These are phyloP conservation scores for Rhizopogon vulgaris DNA, from an alignment of 768 basidiomycete genomes.

Conservation along the genomic window DNA sequence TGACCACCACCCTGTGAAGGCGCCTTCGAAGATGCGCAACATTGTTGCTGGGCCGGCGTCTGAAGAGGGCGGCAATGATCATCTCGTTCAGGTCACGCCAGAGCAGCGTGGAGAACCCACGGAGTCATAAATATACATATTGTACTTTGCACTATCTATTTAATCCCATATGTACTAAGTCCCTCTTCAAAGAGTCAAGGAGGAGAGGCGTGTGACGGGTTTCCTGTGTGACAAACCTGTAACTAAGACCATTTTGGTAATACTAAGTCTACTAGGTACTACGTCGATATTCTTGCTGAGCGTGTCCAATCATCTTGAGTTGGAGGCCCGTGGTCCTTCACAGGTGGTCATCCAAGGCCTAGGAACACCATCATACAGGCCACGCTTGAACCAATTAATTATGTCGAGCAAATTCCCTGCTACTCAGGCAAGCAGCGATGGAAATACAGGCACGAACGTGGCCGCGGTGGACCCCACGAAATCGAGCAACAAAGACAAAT, in stretches of 20 bases:
- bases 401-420: not conserved
- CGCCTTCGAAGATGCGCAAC: slow-evolving; percentile 64
- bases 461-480: not conserved
- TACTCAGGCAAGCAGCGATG: not conserved
- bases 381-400: not conserved
- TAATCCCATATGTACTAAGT: not conserved
- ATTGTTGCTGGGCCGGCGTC: slow-evolving; percentile 46
- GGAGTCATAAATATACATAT: slow-evolving; percentile 10
- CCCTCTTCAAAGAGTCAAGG: slow-evolving; percentile 14
- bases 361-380: not conserved
- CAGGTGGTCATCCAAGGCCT: not conserved
- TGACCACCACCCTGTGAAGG: slow-evolving; percentile 38
- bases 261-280: not conserved
- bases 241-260: not conserved
- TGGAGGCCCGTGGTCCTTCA: not conserved
- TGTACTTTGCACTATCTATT: not conserved
- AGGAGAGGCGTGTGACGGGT: slow-evolving; percentile 22
- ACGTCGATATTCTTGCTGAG: not conserved
- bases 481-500: not conserved
- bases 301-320: not conserved
- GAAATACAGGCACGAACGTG: not conserved
- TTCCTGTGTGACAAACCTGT: not conserved
- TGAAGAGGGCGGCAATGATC: slow-evolving; percentile 44
- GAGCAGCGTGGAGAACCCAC: slow-evolving; percentile 15
- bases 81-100: slow-evolving; percentile 22